Evolutionary conservation across 441 rosid species (phyloP), one percentile per base, ranked within the genome.

Genomic region (Pelargonium australe): DNA sequence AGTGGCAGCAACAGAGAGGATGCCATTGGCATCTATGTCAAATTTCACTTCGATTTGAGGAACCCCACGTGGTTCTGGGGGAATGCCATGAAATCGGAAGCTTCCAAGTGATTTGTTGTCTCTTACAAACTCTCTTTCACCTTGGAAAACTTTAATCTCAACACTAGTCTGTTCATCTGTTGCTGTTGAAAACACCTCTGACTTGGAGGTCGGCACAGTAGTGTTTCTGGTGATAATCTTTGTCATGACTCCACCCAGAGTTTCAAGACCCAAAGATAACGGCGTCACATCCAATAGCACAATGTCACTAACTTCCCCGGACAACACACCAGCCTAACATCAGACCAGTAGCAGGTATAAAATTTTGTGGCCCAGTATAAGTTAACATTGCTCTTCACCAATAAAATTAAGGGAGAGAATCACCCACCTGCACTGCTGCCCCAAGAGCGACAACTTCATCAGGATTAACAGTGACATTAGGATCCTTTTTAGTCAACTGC

Each of bases 151-250:
- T 63, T 91, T 94, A 31, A 94, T 94, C 77, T 89, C 97, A 0
- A 94, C 99, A 73, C 97, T 91, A 8, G 99, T 89, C 76, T 94
- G 97, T 19, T 97, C 97, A 70, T 94, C 99, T 0, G 97, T 95
- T 71, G 96, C 96, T 0, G 99, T 94, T 31, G 99, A 89, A 72
- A 94, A 94, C 68, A 94, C 97, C 77, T 91, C 95, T 0, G 97
- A 94, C 75, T 94, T 94, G 12, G 97, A 94, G 17, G 99, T 87
- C 2, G 99, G 99, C 31, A 94, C 70, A 0, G 99, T 94, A 0
- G 97, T 86, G 72, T 94, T 94, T 71, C 99, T 88, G 0, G 96
- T 89, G 37, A 94, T 91, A 72, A 89, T 87, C 75, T 89, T 91
- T 1, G 95, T 87, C 99, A 94, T 94, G 9, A 94, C 95, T 40